Evolutionary conservation across 2,329 filamentous ascomycete genomes (phyloP), one percentile per base, ranked within the genome.

Genomic region (Ilyonectria robusta): DNA sequence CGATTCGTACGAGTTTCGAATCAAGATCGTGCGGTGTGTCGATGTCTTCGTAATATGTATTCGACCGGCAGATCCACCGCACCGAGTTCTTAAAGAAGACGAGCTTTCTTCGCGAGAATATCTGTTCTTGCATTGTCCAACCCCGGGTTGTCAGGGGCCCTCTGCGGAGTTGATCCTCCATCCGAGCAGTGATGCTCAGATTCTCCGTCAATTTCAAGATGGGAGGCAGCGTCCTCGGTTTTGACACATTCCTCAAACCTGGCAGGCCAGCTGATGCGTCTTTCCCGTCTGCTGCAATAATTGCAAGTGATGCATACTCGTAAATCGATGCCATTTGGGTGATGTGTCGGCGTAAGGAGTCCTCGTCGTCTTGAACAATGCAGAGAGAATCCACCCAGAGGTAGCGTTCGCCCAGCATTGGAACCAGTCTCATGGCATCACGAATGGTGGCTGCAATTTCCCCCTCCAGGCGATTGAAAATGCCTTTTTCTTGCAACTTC

Each of bases 51-150:
- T 55, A 65, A 15, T 44, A 65, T 6, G 37, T 58, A 13, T 33
- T 56, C 8, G 44, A 46, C n/a, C 56, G 61, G 23, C 65, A 67
- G 4, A 42, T 47, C 65, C 60, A 65, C 17, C 55, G 47, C 11
- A 54, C 51, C 7, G 50, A 59, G 11, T 65, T 57, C 1, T 47
- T 44, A 23, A 60, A 57, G 29, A 69, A 69, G 9, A 58, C 23
- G 33, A 66, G 33, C 13, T 62, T 66, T 48, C 51, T 55, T 11
- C 55, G 35, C 1, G 63, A 66, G 44, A 69, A 69, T 9, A 66
- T 53, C 9, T 57, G 55, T 31, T 69, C 66, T 19, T 69, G 63
- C 56, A 63, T 37, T 1, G 66, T 61, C 66, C 63, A 69, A 2
- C 66, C 66, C n/a, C 66, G 63, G 1, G 6, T 31, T 31, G 51